Percentiles rank a stretch among this genome's conserved stretches.
Evolutionary conservation across 2,329 filamentous ascomycete species (phyloP).

Genomic region (Orbilia brochopaga): DNA sequence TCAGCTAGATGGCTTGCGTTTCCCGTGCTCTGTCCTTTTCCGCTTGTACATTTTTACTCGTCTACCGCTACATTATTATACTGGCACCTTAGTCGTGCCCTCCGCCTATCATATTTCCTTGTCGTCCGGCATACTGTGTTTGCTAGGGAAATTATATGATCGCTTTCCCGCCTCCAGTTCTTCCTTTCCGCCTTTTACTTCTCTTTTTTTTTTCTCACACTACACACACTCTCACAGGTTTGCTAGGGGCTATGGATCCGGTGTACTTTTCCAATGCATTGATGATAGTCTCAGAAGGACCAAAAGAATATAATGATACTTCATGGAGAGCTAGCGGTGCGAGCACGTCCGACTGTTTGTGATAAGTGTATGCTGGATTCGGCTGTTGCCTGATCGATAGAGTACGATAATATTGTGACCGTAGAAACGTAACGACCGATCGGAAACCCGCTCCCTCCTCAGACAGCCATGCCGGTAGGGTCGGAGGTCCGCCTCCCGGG

Average conservation of each 20-base stretch:
- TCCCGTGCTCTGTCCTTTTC: conserved; percentile 32
- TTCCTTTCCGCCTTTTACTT: conserved; percentile 3
- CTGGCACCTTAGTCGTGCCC: conserved; percentile 36
- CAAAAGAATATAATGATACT: conserved; percentile 50
- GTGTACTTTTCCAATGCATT: conserved; percentile 51
- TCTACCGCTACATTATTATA: conserved; percentile 48
- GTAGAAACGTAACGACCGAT: too few species aligned
- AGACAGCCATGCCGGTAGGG: too few species aligned
- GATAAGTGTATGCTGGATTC: not conserved
- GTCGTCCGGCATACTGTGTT: conserved; percentile 44
- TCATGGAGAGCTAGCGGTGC: conserved; percentile 30
- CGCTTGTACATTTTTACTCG: conserved; percentile 50
- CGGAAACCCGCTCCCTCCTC: too few species aligned
- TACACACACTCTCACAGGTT: conserved; percentile 39
- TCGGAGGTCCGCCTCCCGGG: too few species aligned
- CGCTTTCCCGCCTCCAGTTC: conserved; percentile 16
- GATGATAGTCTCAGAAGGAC: conserved; percentile 50
- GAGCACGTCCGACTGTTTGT: not conserved
- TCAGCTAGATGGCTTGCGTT: conserved; percentile 75
- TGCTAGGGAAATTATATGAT: conserved; percentile 40
- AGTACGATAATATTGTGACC: too few species aligned
- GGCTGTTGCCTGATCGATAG: too few species aligned
- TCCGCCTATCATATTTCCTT: conserved; percentile 23
- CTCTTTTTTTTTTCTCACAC: conserved; percentile 43
- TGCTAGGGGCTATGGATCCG: conserved; percentile 48